Percentiles rank a stretch among this genome's conserved stretches.
Conservation (phyloP, 2,329 filamentous ascomycete species). For the Xylariaceae sp. region DNA sequence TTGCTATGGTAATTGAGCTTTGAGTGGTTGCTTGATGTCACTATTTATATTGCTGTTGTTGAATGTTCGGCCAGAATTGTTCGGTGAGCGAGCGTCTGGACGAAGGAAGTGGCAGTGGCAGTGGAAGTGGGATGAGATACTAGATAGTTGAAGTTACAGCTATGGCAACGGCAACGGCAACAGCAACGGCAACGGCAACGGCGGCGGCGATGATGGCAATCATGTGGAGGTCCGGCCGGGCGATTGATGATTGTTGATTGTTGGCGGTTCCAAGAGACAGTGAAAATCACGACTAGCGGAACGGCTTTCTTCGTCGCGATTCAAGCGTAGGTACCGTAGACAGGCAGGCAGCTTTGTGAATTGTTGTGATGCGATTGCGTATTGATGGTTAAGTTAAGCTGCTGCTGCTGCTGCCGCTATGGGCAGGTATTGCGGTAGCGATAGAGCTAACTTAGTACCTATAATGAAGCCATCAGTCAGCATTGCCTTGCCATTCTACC, state of each 20-base stretch:
- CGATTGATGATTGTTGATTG: neutral
- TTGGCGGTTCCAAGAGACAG: neutral
- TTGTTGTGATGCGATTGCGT: neutral
- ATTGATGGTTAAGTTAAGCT: neutral
- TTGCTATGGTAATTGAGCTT: neutral
- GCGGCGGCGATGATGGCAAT: neutral
- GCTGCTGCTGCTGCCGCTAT: neutral
- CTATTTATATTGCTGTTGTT: neutral
- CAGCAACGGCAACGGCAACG: neutral
- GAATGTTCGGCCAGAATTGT: neutral
- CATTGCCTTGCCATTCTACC: neutral
- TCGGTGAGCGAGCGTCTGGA: neutral
- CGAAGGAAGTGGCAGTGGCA: neutral
- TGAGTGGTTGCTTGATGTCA: neutral
- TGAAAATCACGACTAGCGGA: neutral
- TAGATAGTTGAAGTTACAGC: neutral
- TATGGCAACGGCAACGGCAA: neutral
- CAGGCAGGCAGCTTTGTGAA: neutral
- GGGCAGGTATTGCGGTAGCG: neutral
- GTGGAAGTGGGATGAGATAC: neutral
- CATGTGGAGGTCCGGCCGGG: neutral
- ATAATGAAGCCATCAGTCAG: neutral
- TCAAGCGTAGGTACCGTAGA: neutral
- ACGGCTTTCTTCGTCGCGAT: neutral
- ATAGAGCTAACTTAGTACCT: neutral